These are phyloP conservation scores for Pseudocercospora crystallina DNA, from an alignment of 2,329 filamentous ascomycete genomes.

Conservation along the genomic window DNA sequence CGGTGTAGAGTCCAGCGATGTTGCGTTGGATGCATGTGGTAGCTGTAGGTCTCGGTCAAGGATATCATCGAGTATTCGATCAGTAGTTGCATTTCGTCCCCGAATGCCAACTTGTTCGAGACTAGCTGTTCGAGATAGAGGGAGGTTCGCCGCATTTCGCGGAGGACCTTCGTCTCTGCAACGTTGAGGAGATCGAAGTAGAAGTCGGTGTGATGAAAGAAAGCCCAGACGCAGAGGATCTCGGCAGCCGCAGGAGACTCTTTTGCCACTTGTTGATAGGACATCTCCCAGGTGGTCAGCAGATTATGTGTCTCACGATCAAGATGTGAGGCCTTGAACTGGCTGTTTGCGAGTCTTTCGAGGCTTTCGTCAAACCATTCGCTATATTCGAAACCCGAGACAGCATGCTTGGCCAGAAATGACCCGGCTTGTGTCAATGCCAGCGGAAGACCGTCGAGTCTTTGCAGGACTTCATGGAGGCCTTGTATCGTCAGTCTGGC, in stretches of 20 bases:
- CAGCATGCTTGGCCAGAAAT: neutral
- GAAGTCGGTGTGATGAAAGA: neutral
- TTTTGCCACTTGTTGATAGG: conserved; percentile 29
- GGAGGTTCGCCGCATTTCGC: neutral
- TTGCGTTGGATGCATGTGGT: neutral
- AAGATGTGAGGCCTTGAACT: neutral
- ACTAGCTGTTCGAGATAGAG: neutral
- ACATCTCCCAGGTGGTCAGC: conserved; percentile 35
- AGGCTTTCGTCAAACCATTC: no score
- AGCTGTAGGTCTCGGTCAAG: neutral
- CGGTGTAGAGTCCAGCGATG: conserved; percentile 1
- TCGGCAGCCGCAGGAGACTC: conserved; percentile 26
- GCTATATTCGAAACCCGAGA: no score
- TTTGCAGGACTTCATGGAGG: neutral
- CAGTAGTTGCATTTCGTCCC: neutral
- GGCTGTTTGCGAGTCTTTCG: neutral
- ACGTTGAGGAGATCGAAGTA: neutral
- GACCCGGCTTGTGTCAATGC: conserved; percentile 7
- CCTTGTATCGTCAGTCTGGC: no score
- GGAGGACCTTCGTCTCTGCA: neutral
- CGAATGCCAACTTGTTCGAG: neutral
- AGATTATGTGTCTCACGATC: conserved; percentile 12
- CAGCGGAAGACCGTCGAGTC: conserved; percentile 5
- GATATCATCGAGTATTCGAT: conserved; percentile 2
- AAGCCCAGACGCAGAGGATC: conserved; percentile 20